Evolutionary conservation across 2,329 filamentous ascomycete species (phyloP), one percentile per base, ranked within the genome.

Genomic region (Ophiosphaerella herpotricha): DNA sequence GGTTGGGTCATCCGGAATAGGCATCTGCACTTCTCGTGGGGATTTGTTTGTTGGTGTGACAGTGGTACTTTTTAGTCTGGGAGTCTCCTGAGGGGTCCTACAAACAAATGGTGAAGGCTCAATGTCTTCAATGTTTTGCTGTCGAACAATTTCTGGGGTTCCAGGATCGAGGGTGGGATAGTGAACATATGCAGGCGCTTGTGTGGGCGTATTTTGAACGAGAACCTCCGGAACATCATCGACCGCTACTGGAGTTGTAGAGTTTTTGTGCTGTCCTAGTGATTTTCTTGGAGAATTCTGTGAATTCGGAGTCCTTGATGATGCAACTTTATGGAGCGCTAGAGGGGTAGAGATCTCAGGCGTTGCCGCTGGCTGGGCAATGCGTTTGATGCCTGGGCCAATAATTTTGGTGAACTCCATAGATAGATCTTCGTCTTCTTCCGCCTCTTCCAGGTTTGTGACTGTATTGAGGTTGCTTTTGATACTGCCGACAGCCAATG

Each of bases 331-430:
- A 4, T 57, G 52, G 8, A 50, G 47, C 4, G 36, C 41, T 13
- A 53, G 55, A 16, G 49, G 43, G 14, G 38, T 39, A n/a, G 57
- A 41, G 26, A 61, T 60, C 29, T 62, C 63, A 31, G 65, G 60
- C 14, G 60, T 63, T 32, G 57, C 35, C 23, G 51, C 35, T 38
- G 40, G 41, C n/a, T 52, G 52, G 5, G 43, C 57, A 18, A 55
- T 23, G 31, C 57, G 60, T 50, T 65, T 72, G 47, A 80, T 78
- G 32, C 75, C 75, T 7, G 66, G 63, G 5, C 77, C 78, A 38
- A 80, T 64, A 7, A 77, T 75, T n/a, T 75, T 74, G 1, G 78
- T 80, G 29, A 80, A 72, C 44, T 81, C 78, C 78, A 81, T 81
- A n/a, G 77, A 78, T 23, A 80, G 74, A 68, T 76, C 81, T 69